A percentile compares a stretch with the other conserved stretches of the same genome.
Evolutionary conservation across 768 basidiomycete species (phyloP).

Genomic region (Lentinus tigrinus): DNA sequence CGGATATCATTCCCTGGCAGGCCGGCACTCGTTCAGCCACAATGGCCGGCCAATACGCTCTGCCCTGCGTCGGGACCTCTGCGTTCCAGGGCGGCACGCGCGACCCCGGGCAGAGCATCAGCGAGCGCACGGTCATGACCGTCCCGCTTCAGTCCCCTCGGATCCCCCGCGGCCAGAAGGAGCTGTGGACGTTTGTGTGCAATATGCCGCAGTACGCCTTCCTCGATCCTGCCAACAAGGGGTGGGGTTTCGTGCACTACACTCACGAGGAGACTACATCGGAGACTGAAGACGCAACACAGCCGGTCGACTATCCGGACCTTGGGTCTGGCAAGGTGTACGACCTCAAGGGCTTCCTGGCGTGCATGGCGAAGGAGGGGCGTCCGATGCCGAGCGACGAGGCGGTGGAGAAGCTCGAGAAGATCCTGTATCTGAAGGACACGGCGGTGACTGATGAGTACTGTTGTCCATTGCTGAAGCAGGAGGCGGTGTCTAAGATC

Average conservation of each 20-base stretch:
- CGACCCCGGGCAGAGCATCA: background rate
- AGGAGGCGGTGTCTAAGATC: background rate
- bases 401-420: conserved; percentile 17
- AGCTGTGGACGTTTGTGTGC: conserved; percentile 21
- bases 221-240: background rate
- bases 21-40: background rate
- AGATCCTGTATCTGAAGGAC: background rate
- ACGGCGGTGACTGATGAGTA: background rate
- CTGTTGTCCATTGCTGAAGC: background rate
- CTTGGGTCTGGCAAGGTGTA: background rate
- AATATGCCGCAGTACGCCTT: background rate
- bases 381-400: conserved; percentile 17
- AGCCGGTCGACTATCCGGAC: too few species aligned
- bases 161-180: background rate
- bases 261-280: background rate
- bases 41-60: conserved; percentile 2
- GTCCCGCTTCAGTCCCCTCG: background rate
- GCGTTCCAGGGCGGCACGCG: conserved; percentile 19
- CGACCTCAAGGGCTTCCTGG: conserved; percentile 22
- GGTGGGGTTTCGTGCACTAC: background rate
- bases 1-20: background rate
- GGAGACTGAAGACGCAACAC: too few species aligned
- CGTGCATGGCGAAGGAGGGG: conserved; percentile 25
- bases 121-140: background rate
- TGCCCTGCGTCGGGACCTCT: background rate